Evolutionary conservation across 2,329 filamentous ascomycete species (phyloP).

Genomic region (Colletotrichum sp.): DNA sequence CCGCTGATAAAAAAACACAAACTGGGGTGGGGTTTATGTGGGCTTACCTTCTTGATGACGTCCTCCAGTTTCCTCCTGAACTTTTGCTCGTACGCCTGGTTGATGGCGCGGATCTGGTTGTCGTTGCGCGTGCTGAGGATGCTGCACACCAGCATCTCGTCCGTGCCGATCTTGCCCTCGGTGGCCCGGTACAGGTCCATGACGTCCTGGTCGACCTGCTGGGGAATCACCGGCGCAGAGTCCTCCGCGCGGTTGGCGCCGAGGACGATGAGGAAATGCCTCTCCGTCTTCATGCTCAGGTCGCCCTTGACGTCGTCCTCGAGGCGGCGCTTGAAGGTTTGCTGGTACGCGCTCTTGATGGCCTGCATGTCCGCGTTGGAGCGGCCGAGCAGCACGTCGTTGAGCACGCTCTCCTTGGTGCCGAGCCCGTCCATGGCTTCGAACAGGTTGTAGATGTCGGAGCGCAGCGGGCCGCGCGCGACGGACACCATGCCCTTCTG

Average conservation of each 20-base stretch:
- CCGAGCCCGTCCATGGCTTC: slow-evolving; percentile 79
- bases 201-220: slow-evolving; percentile 77
- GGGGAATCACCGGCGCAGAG: slow-evolving; percentile 72
- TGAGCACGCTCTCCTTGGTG: slow-evolving; percentile 85
- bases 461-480: slow-evolving; percentile 76
- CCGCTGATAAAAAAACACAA: neutral
- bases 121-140: slow-evolving; percentile 80
- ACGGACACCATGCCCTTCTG: slow-evolving; percentile 77
- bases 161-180: slow-evolving; percentile 73
- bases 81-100: slow-evolving; percentile 73
- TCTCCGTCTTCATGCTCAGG: slow-evolving; percentile 83
- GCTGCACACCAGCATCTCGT: slow-evolving; percentile 78
- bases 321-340: slow-evolving; percentile 68
- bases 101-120: slow-evolving; percentile 83
- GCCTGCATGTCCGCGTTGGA: slow-evolving; percentile 87
- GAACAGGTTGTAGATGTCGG: slow-evolving; percentile 75
- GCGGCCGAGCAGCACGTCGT: slow-evolving; percentile 82
- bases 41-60: slow-evolving; percentile 71
- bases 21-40: neutral
- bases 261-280: slow-evolving; percentile 84
- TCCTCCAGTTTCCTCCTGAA: slow-evolving; percentile 74
- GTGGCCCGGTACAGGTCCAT: slow-evolving; percentile 79
- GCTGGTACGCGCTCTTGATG: slow-evolving; percentile 81
- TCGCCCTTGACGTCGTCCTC: slow-evolving; percentile 78
- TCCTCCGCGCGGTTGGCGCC: slow-evolving; percentile 79